A percentile compares a stretch with the other conserved stretches of the same genome.
These are phyloP conservation scores for Toxicodendron radicans DNA, from an alignment of 345 rosid genomes.

Conservation along the genomic window DNA sequence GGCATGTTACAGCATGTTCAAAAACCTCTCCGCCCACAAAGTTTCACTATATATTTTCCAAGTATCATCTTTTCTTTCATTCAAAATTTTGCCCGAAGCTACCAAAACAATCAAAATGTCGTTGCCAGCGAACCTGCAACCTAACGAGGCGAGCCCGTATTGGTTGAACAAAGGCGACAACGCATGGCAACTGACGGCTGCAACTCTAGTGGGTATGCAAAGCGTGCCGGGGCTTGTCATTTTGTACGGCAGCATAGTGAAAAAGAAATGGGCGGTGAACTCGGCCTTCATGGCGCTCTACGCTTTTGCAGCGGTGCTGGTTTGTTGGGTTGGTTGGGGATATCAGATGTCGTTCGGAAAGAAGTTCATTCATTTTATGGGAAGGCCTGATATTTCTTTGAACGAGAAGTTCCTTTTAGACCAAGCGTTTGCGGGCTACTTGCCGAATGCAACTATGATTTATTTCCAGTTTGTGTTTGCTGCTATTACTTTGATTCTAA, in stretches of 20 bases:
- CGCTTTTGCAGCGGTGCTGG: conserved; percentile 60
- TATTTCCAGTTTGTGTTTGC: conserved; percentile 67
- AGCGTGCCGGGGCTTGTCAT: conserved; percentile 70
- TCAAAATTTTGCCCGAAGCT: not conserved
- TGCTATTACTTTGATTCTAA: conserved; percentile 56
- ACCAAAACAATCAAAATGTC: not conserved
- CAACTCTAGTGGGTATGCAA: conserved; percentile 64
- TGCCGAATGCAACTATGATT: conserved; percentile 65
- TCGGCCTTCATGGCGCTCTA: conserved; percentile 77
- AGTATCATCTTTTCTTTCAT: not conserved
- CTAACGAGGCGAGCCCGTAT: conserved; percentile 39
- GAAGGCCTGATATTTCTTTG: conserved; percentile 43
- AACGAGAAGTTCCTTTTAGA: conserved; percentile 40
- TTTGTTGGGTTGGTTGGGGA: conserved; percentile 78
- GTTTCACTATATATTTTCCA: conserved; percentile 3
- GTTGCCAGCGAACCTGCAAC: conserved; percentile 40
- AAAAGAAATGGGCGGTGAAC: conserved; percentile 81
- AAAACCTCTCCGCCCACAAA: conserved; percentile 1
- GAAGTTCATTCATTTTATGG: conserved; percentile 38
- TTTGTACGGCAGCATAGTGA: conserved; percentile 65
- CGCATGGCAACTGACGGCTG: conserved; percentile 71
- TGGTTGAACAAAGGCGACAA: conserved; percentile 78
- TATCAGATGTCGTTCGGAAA: conserved; percentile 54
- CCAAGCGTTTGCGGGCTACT: conserved; percentile 16
- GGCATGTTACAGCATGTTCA: conserved; percentile 1